Conservation (phyloP, 768 basidiomycete species). For the Phylloporus sp. region DNA sequence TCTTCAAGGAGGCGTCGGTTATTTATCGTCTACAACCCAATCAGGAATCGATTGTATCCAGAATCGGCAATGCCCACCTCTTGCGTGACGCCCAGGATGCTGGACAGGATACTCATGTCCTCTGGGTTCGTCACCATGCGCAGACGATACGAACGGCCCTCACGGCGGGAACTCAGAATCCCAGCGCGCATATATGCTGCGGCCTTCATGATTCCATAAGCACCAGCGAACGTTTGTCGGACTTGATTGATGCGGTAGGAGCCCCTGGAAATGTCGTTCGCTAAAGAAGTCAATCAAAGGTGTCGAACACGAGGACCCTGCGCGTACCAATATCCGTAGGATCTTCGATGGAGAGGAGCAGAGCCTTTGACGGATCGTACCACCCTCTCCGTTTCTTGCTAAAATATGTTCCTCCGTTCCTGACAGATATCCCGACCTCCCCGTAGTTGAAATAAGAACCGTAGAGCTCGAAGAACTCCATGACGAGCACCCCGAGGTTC, state of each 20-base stretch:
- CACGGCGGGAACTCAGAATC: constrained; percentile 51
- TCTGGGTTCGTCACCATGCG: constrained; percentile 44
- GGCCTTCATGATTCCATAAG: constrained; percentile 69
- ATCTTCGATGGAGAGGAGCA: constrained; percentile 84
- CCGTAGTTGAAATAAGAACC: constrained; percentile 89
- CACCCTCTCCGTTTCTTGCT: constrained; percentile 79
- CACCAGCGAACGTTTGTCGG: constrained; percentile 78
- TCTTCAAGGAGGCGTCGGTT: constrained; percentile 67
- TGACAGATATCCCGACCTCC: constrained; percentile 82
- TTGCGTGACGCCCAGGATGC: constrained; percentile 76
- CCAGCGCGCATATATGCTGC: constrained; percentile 63
- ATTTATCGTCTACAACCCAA: constrained; percentile 54
- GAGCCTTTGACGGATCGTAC: constrained; percentile 53
- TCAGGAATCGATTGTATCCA: constrained; percentile 2
- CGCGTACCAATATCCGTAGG: constrained; percentile 81
- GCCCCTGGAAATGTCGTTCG: constrained; percentile 89
- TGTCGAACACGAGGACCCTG: not conserved
- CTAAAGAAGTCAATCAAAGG: constrained; percentile 37
- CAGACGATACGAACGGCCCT: constrained; percentile 45
- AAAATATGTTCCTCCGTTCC: constrained; percentile 87
- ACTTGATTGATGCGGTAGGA: constrained; percentile 83
- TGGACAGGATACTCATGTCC: constrained; percentile 74
- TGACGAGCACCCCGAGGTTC: constrained; percentile 89
- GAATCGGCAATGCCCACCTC: constrained; percentile 49
- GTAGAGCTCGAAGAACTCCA: constrained; percentile 98